phyloP scores from a whole-genome alignment of 352 stramenopile species.

The Phytophthora idaei region DNA sequence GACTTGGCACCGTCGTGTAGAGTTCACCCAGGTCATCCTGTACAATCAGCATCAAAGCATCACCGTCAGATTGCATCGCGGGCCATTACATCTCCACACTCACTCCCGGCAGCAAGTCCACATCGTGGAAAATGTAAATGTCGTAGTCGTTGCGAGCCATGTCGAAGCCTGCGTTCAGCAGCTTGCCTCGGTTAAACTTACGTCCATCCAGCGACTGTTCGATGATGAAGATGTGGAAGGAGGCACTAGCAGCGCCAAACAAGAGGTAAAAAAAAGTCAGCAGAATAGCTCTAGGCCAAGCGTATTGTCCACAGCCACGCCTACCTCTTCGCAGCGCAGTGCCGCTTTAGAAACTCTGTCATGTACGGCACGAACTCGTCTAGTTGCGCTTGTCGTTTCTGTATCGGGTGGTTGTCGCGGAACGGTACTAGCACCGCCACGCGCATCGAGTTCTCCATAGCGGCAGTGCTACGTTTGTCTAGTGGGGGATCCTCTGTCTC shows the following conservation, averaged over 20 bases:
- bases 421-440: constrained; percentile 94
- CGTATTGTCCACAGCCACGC: background rate
- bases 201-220: constrained; percentile 93
- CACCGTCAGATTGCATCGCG: constrained; percentile 1
- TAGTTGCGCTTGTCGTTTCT: constrained; percentile 91
- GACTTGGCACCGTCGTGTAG: constrained; percentile 73
- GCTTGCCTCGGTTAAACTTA: constrained; percentile 98
- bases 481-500: background rate
- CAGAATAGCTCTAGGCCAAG: background rate
- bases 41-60: background rate
- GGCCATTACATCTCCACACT: background rate
- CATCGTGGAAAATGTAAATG: constrained; percentile 96
- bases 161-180: constrained; percentile 96
- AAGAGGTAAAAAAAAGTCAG: constrained; percentile 1
- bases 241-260: constrained; percentile 23
- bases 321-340: constrained; percentile 32
- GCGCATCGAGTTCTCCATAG: constrained; percentile 31
- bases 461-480: background rate
- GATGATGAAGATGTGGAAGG: constrained; percentile 94
- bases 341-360: constrained; percentile 76
- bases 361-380: constrained; percentile 92
- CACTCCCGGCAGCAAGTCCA: constrained; percentile 92
- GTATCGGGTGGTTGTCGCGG: constrained; percentile 88
- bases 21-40: constrained; percentile 76
- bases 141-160: constrained; percentile 82